Evolutionary conservation across 2,329 filamentous ascomycete species (phyloP), one percentile per base, ranked within the genome.

Genomic region (Rasamsonia emersonii): DNA sequence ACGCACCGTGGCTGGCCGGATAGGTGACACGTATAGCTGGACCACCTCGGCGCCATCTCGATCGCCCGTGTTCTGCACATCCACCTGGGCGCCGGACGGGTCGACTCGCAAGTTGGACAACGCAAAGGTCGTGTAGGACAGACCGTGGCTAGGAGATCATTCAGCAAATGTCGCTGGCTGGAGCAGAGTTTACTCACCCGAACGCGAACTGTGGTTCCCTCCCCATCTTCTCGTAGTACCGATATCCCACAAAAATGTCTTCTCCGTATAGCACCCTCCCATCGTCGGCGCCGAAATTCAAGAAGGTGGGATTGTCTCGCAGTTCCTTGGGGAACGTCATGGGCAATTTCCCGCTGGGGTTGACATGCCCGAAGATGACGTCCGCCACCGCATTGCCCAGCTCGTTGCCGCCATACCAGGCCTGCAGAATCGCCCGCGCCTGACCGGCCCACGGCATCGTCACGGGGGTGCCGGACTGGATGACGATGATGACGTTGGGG

Each of bases 401-500:
- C 61, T 91, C 84, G 47, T 91, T 84, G 11, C 85, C 84, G 38
- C 82, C 82, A 49, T 86, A 91, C 82, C 83, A 91, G 5, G 82
- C 82, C 47, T 88, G 81, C 1, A 88, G 50, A 2, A 88, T 64
- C 1, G 77, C 73, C 4, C 63, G 61, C 5, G 62, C 53, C n/a
- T 61, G 49, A 4, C 57, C 47, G 2, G 49, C 55, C 59, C 67
- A 67, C 0, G 65, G 67, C 56, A 71, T 67, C 4, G 62, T 65
- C 9, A 71, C 59, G 0, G 83, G 82, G 0, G 82, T 84, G 19
- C 83, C 84, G 0, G 80, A 83, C 45, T 88, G 82, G 51, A 83
- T 76, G 2, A 88, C 78, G 2, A 91, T 73, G 1, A 76, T 74
- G 1, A 80, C 79, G 34, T 78, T 78, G 4, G 76, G 65, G 53